These are phyloP conservation scores for Populus hybrid DNA, from an alignment of 441 rosid species.

Conservation along the genomic window DNA sequence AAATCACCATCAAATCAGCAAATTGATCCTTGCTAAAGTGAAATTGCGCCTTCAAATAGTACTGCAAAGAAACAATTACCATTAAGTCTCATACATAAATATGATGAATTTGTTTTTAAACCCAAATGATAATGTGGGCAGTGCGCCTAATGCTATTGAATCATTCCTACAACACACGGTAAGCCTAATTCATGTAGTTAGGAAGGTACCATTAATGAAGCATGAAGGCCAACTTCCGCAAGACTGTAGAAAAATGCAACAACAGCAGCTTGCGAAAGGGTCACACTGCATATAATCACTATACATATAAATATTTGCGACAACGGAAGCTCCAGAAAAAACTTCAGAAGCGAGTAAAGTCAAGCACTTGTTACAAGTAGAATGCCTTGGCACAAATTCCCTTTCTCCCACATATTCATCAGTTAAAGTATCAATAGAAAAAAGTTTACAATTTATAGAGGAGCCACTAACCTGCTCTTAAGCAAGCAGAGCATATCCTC, in stretches of 20 bases:
- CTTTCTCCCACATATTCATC: background rate
- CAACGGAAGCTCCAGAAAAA: background rate
- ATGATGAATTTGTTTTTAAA: background rate
- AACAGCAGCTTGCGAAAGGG: conserved; percentile 64
- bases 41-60: conserved; percentile 82
- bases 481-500: conserved; percentile 48
- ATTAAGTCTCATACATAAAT: background rate
- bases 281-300: conserved; percentile 39
- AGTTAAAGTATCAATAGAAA: background rate
- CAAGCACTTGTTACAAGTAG: background rate
- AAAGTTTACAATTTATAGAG: background rate
- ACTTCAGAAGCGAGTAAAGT: background rate
- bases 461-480: conserved; percentile 50
- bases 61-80: conserved; percentile 35
- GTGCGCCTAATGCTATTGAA: background rate
- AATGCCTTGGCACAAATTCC: background rate
- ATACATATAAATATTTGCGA: background rate
- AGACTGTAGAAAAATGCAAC: conserved; percentile 72
- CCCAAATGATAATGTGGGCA: background rate
- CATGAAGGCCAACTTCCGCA: conserved; percentile 70
- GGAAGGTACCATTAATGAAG: conserved; percentile 57
- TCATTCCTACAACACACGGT: background rate
- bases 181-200: background rate
- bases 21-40: conserved; percentile 82
- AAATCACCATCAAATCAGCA: conserved; percentile 80